Evolutionary conservation across 805 yeast genomes (phyloP).

Genomic region (Metschnikowia koreensis): DNA sequence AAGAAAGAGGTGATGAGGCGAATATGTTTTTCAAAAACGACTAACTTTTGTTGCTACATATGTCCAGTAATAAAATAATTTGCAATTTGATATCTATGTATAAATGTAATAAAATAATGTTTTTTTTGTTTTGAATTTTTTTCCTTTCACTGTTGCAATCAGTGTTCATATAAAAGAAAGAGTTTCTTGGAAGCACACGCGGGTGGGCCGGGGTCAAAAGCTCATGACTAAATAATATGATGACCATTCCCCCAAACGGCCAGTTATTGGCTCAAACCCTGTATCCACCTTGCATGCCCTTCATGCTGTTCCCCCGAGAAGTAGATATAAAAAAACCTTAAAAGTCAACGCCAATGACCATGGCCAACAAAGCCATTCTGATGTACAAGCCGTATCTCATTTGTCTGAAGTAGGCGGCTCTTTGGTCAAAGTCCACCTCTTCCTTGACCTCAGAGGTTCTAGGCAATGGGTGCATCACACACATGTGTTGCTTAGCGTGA

Average conservation of each 20-base stretch:
- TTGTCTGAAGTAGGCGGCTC: constrained; percentile 99
- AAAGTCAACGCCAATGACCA: constrained; percentile 95
- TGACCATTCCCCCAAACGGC: constrained; percentile 22
- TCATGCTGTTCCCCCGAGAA: constrained; percentile 6
- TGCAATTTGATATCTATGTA: constrained; percentile 4
- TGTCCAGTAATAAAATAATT: neutral
- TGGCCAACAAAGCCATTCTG: constrained; percentile 97
- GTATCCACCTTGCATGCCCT: neutral
- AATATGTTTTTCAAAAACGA: constrained; percentile 18
- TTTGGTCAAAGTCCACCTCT: constrained; percentile 98
- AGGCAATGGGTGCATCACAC: constrained; percentile 98
- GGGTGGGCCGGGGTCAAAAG: neutral
- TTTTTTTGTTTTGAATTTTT: neutral
- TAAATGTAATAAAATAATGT: neutral
- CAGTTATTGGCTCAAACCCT: neutral
- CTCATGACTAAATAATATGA: neutral
- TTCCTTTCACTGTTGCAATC: neutral
- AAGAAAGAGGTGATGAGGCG: constrained; percentile 14
- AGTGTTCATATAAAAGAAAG: neutral
- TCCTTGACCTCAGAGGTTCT: constrained; percentile 94
- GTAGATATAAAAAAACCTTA: constrained; percentile 23
- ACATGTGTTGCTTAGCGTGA: constrained; percentile 97
- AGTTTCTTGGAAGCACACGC: constrained; percentile 2
- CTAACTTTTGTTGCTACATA: neutral
- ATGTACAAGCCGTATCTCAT: constrained; percentile 98